Evolutionary conservation across 2,329 filamentous ascomycete genomes (phyloP).

Genomic region (Paecilomyces formosus): DNA sequence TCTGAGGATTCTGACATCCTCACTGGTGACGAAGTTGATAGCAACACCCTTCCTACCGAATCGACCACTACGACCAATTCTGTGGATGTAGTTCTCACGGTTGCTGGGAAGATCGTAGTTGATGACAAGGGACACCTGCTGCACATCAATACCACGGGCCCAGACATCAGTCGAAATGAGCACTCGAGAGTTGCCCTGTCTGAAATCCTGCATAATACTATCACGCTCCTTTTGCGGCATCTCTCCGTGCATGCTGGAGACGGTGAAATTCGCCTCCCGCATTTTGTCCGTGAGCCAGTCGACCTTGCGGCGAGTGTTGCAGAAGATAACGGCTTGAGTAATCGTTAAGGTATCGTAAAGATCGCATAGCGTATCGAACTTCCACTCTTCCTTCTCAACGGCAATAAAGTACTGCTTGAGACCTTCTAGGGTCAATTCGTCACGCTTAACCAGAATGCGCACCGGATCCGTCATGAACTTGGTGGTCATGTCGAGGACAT

Average conservation of each 20-base stretch:
- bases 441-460: slow-evolving; percentile 94
- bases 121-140: slow-evolving; percentile 96
- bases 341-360: slow-evolving; percentile 98
- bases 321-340: slow-evolving; percentile 98
- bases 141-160: slow-evolving; percentile 97
- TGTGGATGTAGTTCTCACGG: slow-evolving; percentile 99
- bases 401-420: slow-evolving; percentile 99
- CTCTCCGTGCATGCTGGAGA: slow-evolving; percentile 97
- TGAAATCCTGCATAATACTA: slow-evolving; percentile 98
- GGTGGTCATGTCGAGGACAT: slow-evolving; percentile 97
- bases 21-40: slow-evolving; percentile 98
- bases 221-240: slow-evolving; percentile 98
- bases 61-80: slow-evolving; percentile 88
- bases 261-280: slow-evolving; percentile 97
- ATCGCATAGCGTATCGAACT: slow-evolving; percentile 97
- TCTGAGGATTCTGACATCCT: slow-evolving; percentile 92
- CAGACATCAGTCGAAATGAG: slow-evolving; percentile 96
- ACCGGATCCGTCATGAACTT: slow-evolving; percentile 99
- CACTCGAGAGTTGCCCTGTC: slow-evolving; percentile 91
- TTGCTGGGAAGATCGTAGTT: slow-evolving; percentile 98
- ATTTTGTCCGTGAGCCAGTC: slow-evolving; percentile 99
- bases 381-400: slow-evolving; percentile 99
- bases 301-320: slow-evolving; percentile 97
- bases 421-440: slow-evolving; percentile 93
- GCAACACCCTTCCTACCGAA: slow-evolving; percentile 98